Base-by-base conservation (phyloP, 345 rosid species). In the Litchi chinensis region DNA sequence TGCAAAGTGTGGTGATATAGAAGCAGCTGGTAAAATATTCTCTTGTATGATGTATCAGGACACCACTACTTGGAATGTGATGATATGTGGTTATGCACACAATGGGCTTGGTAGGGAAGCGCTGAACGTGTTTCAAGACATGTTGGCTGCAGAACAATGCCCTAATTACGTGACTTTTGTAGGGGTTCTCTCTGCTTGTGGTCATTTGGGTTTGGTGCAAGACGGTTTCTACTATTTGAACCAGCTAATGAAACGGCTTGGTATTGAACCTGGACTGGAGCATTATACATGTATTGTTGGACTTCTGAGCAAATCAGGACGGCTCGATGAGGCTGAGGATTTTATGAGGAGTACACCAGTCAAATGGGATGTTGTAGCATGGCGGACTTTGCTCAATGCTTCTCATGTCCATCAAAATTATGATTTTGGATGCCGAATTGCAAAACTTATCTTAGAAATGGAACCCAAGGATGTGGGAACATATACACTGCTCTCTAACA, bases 201-300 rank as follows among this genome's bases (percentile, higher is more conserved):
- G 88, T 80, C 93, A 93, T 80, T 71, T 86, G 37, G 97, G 92
- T 76, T 78, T 86, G 13, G 88, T 90, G 79, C 74, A 82, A 67
- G 87, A 89, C 71, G 97, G 92, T 18, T 86, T 90, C 76, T 84
- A 87, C 83, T 89, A 84, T 82, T 79, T 93, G 68, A 82, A 90
- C 82, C 79, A 84, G 57, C 76, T 89, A 60, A 91, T 95, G 98
- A 85, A 73, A 86, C 79, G 79, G 22, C 64, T 73, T 70, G 89
- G 87, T 28, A 79, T 91, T 48, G 74, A 87, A 64, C 97, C 93
- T 67, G 92, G 91, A 68, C 79, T 95, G 74, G 91, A 88, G 87
- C 98, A 95, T 77, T 91, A 90, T 76, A 92, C 98, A 62, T 93
- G 98, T 76, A 83, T 91, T 26, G 82, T 92, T 78, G 88, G 95